Base-by-base conservation (phyloP, 371 early-diverging fungal genomes). In the Mortierella sp. region DNA sequence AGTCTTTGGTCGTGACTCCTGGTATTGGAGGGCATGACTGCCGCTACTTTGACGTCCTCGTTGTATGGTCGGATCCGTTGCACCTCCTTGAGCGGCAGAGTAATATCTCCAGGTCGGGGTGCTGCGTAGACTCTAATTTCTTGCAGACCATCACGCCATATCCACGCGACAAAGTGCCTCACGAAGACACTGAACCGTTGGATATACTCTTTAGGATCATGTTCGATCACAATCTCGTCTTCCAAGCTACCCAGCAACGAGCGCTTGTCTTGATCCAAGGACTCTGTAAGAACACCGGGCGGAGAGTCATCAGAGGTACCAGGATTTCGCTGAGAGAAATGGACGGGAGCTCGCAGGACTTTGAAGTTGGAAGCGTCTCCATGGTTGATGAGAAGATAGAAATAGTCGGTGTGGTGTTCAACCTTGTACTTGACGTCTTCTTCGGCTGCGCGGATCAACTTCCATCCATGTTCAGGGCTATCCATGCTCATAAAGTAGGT, bases 301-400 rank as follows among this genome's bases (percentile, higher is more conserved):
- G n/a, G n/a, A n/a, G n/a, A n/a, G n/a, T n/a, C n/a, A n/a, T n/a
- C n/a, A n/a, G n/a, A n/a, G n/a, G n/a, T n/a, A n/a, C n/a, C n/a
- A n/a, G n/a, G n/a, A n/a, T n/a, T n/a, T 34, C 34, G 34, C 34
- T 34, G 34, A 10, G 10, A 34, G 34, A 34, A 34, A 7, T 34
- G 19, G 6, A 53, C 66, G 14, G 62, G 61, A 3, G 79, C 45
- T 9, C 83, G 71, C 24, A 80, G n/a, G 23, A 85, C 73, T 45
- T 79, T 61, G 31, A 73, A 85, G 58, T 83, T 81, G 39, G 24
- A 16, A 2, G 72, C 57, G 1, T 39, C 70, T 18, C 54, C 72
- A 7, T 62, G 70, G 68, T 85, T 86, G 52, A 82, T 80, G 49
- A 61, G 79, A 39, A 86, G 34, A 58, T 81, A 83, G 38, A 86